Percentiles rank a stretch among this genome's conserved stretches.
Conservation (phyloP, 164 flowering plant genomes). For the Chimonanthus salicifolius region DNA sequence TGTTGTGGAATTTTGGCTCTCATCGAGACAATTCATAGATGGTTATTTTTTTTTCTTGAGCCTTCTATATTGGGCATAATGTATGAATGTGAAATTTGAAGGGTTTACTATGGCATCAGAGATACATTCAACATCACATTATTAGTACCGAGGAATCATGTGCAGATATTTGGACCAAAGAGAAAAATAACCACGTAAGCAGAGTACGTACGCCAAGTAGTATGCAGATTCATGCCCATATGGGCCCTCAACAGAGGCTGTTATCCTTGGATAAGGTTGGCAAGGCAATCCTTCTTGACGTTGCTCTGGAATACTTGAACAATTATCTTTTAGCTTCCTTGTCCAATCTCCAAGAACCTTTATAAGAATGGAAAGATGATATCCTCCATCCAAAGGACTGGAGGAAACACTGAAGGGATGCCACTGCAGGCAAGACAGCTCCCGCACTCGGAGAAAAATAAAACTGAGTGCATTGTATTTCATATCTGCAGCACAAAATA, state of each 20-base stretch:
- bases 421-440: conserved; percentile 87
- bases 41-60: too few relatives aligned
- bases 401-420: conserved; percentile 97
- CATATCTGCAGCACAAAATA: conserved; percentile 37
- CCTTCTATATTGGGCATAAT: too few relatives aligned
- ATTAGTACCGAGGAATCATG: too few relatives aligned
- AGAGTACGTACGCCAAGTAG: conserved; percentile 56
- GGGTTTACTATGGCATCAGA: too few relatives aligned
- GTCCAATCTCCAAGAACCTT: conserved; percentile 95
- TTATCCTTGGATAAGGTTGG: conserved; percentile 29
- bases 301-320: conserved; percentile 27
- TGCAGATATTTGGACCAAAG: too few relatives aligned
- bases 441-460: conserved; percentile 71
- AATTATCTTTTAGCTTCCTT: conserved; percentile 39
- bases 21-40: too few relatives aligned
- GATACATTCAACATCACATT: too few relatives aligned
- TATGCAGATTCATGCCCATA: conserved; percentile 88
- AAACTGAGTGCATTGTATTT: conserved; percentile 85
- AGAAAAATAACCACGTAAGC: background rate
- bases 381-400: conserved; percentile 79
- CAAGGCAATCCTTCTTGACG: conserved; percentile 15
- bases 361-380: conserved; percentile 70
- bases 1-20: too few relatives aligned
- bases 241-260: conserved; percentile 90
- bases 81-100: too few relatives aligned